Evolutionary conservation across 306 rosid species (phyloP).

Genomic region (Rubus idaeus): DNA sequence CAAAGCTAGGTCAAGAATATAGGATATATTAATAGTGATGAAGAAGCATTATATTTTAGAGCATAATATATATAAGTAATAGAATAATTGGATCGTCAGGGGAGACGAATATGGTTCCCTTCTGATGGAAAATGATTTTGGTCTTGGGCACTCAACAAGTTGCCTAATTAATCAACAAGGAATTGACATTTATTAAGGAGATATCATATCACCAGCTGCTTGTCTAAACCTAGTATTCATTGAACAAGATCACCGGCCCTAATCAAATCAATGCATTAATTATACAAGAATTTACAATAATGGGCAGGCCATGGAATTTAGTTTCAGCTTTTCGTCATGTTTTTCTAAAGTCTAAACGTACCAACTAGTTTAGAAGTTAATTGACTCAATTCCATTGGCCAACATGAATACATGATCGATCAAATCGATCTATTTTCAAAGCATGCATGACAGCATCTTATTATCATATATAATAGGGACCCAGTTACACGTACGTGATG

Average conservation of each 20-base stretch:
- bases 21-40: not conserved
- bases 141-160: conserved; percentile 21
- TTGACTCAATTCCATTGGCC: not conserved
- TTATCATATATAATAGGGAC: no score
- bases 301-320: not conserved
- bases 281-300: not conserved
- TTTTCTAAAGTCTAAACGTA: no score
- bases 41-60: conserved; percentile 11
- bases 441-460: not conserved
- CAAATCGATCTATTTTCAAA: not conserved
- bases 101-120: conserved; percentile 41
- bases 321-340: not conserved
- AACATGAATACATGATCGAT: no score
- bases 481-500: no score
- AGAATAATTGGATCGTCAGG: conserved; percentile 16
- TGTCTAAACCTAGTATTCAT: conserved; percentile 3
- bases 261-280: not conserved
- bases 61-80: conserved; percentile 25
- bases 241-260: not conserved
- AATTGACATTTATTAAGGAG: conserved; percentile 7
- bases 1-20: conserved; percentile 3
- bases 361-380: no score
- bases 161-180: conserved; percentile 6
- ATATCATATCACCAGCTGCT: not conserved
- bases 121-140: conserved; percentile 28